Conservation (phyloP, 2,329 filamentous ascomycete genomes). For the Pseudogymnoascus verrucosus region DNA sequence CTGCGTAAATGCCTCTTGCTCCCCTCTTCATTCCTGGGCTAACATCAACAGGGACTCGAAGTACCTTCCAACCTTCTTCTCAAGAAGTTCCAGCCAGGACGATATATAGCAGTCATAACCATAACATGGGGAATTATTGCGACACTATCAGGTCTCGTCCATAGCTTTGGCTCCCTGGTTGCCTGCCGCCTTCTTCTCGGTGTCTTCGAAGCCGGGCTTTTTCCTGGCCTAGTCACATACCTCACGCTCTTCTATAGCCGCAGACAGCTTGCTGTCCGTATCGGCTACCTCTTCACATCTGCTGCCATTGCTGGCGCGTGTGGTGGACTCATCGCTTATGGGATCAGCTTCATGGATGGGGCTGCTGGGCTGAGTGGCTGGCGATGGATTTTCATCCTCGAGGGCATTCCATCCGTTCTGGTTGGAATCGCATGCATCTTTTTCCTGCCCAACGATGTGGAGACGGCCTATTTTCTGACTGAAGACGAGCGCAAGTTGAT, state of each 20-base stretch:
- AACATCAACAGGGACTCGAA: slow-evolving; percentile 30
- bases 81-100: slow-evolving; percentile 38
- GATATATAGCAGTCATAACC: slow-evolving; percentile 41
- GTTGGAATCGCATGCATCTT: slow-evolving; percentile 48
- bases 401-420: slow-evolving; percentile 48
- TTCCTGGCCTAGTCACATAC: slow-evolving; percentile 50
- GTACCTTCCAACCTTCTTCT: slow-evolving; percentile 40
- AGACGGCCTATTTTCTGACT: slow-evolving; percentile 50
- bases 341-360: slow-evolving; percentile 55
- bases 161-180: slow-evolving; percentile 45
- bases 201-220: slow-evolving; percentile 49
- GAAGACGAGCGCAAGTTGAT: slow-evolving; percentile 44
- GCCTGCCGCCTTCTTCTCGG: slow-evolving; percentile 49
- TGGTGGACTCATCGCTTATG: slow-evolving; percentile 58
- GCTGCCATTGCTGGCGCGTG: slow-evolving; percentile 55
- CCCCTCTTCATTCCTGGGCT: background rate
- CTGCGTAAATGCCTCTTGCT: slow-evolving; percentile 31
- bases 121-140: slow-evolving; percentile 43
- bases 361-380: slow-evolving; percentile 49
- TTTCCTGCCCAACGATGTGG: slow-evolving; percentile 49
- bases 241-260: slow-evolving; percentile 59
- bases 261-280: slow-evolving; percentile 50
- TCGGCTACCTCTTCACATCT: slow-evolving; percentile 54
- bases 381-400: slow-evolving; percentile 52
- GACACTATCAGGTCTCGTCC: slow-evolving; percentile 44